Evolutionary conservation across 202 grass and related monocot species (phyloP).

Genomic region (Zoysia matrella): DNA sequence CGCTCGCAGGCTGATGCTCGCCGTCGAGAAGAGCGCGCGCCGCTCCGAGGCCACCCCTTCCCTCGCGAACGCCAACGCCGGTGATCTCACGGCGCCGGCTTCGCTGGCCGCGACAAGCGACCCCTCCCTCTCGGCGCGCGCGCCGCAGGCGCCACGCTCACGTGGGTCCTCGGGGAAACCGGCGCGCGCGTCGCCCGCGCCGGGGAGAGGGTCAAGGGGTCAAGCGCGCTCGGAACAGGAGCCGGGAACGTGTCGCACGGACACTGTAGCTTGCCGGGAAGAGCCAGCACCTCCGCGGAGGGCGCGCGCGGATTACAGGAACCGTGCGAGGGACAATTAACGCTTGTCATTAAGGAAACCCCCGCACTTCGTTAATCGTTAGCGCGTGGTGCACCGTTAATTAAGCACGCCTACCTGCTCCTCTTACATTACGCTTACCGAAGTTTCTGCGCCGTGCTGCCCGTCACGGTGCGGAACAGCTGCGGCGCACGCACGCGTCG

Average conservation of each 20-base stretch:
- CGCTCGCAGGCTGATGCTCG: too few relatives aligned
- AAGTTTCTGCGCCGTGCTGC: not conserved
- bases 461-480: too few relatives aligned
- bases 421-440: not conserved
- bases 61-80: too few relatives aligned
- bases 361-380: not conserved
- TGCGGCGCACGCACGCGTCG: not conserved
- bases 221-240: not conserved
- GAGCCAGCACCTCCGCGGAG: not conserved
- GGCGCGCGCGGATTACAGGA: slow-evolving; percentile 10
- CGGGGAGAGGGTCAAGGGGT: slow-evolving; percentile 34
- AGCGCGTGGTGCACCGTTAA: not conserved
- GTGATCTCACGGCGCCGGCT: too few relatives aligned
- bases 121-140: not conserved
- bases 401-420: not conserved
- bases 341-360: too few relatives aligned
- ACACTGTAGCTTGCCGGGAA: slow-evolving; percentile 12
- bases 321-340: slow-evolving; percentile 2
- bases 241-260: slow-evolving; percentile 15
- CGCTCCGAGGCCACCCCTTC: too few relatives aligned
- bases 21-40: too few relatives aligned
- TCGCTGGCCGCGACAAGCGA: not conserved
- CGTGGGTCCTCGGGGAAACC: slow-evolving; percentile 4
- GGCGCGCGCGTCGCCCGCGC: not conserved
- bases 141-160: slow-evolving; percentile 30